Evolutionary conservation across 768 basidiomycete species (phyloP), one percentile per base, ranked within the genome.

Genomic region (Crucibulum laeve): DNA sequence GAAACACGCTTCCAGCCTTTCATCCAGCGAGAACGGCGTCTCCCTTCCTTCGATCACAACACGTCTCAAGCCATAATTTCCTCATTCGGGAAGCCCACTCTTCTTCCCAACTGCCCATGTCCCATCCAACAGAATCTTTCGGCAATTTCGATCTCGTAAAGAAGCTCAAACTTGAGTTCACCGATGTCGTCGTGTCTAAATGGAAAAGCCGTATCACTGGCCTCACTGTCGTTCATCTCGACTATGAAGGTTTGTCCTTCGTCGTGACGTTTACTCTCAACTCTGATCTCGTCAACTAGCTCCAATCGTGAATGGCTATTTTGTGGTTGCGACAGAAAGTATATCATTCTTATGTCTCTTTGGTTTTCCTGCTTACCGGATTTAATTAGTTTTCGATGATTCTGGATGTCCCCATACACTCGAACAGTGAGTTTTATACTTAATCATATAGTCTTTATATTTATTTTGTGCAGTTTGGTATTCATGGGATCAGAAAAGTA

Each of bases 401-500:
- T 87, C 82, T 39, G 95, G 95, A 44, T 88, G 94, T 55, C 95
- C 95, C 3, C 95, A 97, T 63, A 97, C 95, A 1, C 69, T 98
- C 28, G 95, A 97, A 66, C 94, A 97, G 90, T 91, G 57, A 57
- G 86, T 69, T 40, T 14, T 23, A 37, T 26, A 23, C 14, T 40
- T 6, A 3, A 30, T 34, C 19, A 34, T 19, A 43, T 19, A 15
- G 44, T 42, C 44, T 44, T 33, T 40, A 42, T 49, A 33, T 22
- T 43, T 24, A 24, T 23, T 35, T 15, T 6, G 13, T 22, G 28
- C 43, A 91, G 88, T 61, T 65, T 95, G 47, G 80, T 97, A 23
- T 98, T 98, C 60, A 87, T 97, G 76, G 96, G 96, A 4, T 95
- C 92, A 0, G 84, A 95, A 57, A 84, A 88, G 53, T 98, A 92